These are phyloP conservation scores for Comarum palustre DNA, from an alignment of 306 rosid genomes.

Conservation along the genomic window DNA sequence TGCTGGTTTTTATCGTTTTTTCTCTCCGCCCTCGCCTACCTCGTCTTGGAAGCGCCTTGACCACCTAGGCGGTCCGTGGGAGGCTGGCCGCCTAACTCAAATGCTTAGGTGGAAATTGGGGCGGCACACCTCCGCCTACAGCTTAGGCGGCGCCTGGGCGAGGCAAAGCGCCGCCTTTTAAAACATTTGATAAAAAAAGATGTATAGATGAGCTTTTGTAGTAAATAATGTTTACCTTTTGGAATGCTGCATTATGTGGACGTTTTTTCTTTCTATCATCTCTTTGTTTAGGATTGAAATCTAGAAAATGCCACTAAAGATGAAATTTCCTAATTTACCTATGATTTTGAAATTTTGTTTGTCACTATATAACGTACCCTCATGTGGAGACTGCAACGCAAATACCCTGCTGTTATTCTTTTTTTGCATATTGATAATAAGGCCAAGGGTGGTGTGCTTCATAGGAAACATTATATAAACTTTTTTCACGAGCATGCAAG, in stretches of 20 bases:
- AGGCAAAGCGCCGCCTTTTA: no score
- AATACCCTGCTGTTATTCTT: constrained; percentile 1
- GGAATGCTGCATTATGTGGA: not conserved
- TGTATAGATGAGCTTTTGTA: not conserved
- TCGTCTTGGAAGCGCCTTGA: no score
- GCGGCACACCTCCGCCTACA: no score
- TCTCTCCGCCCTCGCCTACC: no score
- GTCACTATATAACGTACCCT: not conserved
- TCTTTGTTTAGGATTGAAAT: not conserved
- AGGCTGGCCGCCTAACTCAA: no score
- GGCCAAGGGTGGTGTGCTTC: not conserved
- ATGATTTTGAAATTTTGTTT: not conserved
- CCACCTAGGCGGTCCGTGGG: no score
- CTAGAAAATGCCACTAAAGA: not conserved
- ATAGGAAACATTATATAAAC: not conserved
- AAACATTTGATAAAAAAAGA: no score
- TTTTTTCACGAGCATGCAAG: not conserved
- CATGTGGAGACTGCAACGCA: not conserved
- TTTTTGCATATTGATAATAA: not conserved
- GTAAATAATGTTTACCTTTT: not conserved
- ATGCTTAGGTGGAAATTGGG: no score
- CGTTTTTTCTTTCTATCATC: not conserved
- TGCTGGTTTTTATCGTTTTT: no score
- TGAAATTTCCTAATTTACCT: not conserved
- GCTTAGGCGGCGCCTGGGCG: no score